Evolutionary conservation across 2,329 filamentous ascomycete species (phyloP).

Genomic region (Xylaria hypoxylon): DNA sequence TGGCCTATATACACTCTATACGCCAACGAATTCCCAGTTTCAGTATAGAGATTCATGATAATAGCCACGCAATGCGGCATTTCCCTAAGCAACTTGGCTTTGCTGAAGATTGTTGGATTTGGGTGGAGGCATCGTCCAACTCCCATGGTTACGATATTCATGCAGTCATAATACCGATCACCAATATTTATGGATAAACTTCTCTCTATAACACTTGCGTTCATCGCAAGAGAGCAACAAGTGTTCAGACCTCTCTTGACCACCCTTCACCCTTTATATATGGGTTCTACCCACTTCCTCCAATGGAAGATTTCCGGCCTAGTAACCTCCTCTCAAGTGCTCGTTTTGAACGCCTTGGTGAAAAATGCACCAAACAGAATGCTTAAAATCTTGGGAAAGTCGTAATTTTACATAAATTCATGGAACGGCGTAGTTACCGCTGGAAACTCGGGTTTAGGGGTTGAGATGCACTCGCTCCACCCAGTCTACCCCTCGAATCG

Average conservation of each 20-base stretch:
- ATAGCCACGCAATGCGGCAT: background rate
- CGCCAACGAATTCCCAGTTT: too few species aligned
- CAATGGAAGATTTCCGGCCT: constrained; percentile 2
- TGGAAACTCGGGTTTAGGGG: constrained; percentile 29
- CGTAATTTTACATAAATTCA: constrained; percentile 16
- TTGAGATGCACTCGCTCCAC: constrained; percentile 32
- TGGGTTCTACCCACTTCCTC: background rate
- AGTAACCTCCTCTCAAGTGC: background rate
- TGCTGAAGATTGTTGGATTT: background rate
- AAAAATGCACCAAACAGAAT: constrained; percentile 25
- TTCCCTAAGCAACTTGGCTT: background rate
- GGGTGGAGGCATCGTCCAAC: background rate
- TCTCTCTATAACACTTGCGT: constrained; percentile 22
- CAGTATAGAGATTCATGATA: background rate
- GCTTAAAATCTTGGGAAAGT: constrained; percentile 15
- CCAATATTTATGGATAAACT: constrained; percentile 1
- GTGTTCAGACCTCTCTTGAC: constrained; percentile 8
- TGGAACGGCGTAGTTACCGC: constrained; percentile 34
- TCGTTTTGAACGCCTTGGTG: constrained; percentile 34
- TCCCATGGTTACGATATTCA: background rate
- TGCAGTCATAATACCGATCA: constrained; percentile 19
- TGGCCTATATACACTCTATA: background rate
- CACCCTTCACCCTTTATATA: background rate
- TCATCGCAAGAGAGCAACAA: constrained; percentile 12
- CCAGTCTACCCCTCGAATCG: constrained; percentile 23